A percentile compares a stretch with the other conserved stretches of the same genome.
These are phyloP conservation scores for Teunomyces barrocoloradensis DNA, from an alignment of 805 yeast species.

Conservation along the genomic window DNA sequence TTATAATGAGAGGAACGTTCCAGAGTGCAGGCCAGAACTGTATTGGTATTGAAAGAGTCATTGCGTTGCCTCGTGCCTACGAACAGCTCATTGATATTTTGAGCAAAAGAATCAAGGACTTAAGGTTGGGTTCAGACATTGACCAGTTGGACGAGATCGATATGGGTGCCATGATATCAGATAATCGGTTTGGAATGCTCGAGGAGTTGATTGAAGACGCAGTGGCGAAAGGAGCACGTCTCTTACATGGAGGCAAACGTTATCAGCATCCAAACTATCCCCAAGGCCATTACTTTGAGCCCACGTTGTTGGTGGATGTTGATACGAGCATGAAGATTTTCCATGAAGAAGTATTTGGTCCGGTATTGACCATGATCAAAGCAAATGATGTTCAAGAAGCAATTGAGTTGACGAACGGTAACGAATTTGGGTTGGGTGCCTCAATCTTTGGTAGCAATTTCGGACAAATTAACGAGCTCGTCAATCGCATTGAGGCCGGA, in stretches of 20 bases:
- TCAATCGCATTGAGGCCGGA: slow-evolving; percentile 69
- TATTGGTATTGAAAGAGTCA: slow-evolving; percentile 93
- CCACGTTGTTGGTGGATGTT: slow-evolving; percentile 84
- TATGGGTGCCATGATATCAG: slow-evolving; percentile 93
- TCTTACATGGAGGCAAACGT: slow-evolving; percentile 78
- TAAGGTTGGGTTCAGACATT: slow-evolving; percentile 86
- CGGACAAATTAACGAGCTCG: slow-evolving; percentile 57
- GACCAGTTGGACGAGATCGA: slow-evolving; percentile 90
- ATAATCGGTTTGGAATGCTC: slow-evolving; percentile 64
- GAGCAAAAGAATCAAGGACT: slow-evolving; percentile 50
- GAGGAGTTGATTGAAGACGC: slow-evolving; percentile 73
- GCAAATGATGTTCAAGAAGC: slow-evolving; percentile 70
- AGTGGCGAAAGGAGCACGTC: slow-evolving; percentile 73
- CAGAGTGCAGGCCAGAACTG: slow-evolving; percentile 98
- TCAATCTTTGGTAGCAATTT: slow-evolving; percentile 78
- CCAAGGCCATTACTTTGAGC: slow-evolving; percentile 89
- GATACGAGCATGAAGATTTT: slow-evolving; percentile 74
- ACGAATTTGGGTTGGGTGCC: slow-evolving; percentile 88
- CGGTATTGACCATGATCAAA: slow-evolving; percentile 75
- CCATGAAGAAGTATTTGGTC: slow-evolving; percentile 91
- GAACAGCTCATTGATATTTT: slow-evolving; percentile 58
- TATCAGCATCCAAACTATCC: slow-evolving; percentile 89
- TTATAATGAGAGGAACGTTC: slow-evolving; percentile 90
- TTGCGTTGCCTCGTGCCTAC: slow-evolving; percentile 72
- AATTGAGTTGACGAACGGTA: slow-evolving; percentile 71